Evolutionary conservation across 495 filamentous ascomycete species (phyloP).

Genomic region (Hypoxylon trugodes): DNA sequence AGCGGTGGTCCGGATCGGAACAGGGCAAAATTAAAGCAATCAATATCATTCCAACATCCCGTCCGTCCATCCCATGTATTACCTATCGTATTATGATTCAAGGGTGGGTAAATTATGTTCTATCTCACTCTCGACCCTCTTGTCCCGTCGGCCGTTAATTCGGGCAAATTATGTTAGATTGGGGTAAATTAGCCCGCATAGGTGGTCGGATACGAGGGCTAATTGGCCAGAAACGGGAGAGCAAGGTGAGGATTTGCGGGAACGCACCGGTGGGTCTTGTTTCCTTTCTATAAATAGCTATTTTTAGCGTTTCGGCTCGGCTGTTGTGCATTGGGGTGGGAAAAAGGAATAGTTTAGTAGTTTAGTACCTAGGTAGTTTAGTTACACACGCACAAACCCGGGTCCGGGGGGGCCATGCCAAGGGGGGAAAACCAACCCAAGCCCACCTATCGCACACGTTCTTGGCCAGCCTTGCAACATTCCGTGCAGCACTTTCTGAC

Average conservation of each 20-base stretch:
- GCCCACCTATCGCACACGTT: background rate
- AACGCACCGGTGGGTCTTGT: constrained; percentile 31
- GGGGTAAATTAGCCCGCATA: constrained; percentile 33
- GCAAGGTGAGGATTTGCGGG: constrained; percentile 29
- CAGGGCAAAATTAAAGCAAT: constrained; percentile 1
- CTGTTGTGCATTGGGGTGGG: constrained; percentile 37
- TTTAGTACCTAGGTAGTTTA: too few species aligned
- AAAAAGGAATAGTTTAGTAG: too few species aligned
- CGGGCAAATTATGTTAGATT: constrained; percentile 32
- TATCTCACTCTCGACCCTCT: background rate
- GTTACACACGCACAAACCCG: constrained; percentile 28
- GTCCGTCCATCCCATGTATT: too few species aligned
- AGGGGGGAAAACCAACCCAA: too few species aligned
- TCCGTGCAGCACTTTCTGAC: constrained; percentile 29
- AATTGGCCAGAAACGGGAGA: constrained; percentile 36
- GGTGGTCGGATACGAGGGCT: constrained; percentile 12
- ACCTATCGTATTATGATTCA: too few species aligned
- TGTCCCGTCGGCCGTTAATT: constrained; percentile 30
- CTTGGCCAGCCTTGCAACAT: constrained; percentile 28
- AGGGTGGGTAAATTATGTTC: constrained; percentile 10
- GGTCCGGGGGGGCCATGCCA: constrained; percentile 28
- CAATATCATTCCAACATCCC: background rate
- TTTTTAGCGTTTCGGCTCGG: constrained; percentile 44
- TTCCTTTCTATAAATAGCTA: constrained; percentile 48
- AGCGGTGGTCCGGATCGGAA: background rate